These are phyloP conservation scores for Daldinia bambusicola DNA, from an alignment of 495 filamentous ascomycete genomes.

Conservation along the genomic window DNA sequence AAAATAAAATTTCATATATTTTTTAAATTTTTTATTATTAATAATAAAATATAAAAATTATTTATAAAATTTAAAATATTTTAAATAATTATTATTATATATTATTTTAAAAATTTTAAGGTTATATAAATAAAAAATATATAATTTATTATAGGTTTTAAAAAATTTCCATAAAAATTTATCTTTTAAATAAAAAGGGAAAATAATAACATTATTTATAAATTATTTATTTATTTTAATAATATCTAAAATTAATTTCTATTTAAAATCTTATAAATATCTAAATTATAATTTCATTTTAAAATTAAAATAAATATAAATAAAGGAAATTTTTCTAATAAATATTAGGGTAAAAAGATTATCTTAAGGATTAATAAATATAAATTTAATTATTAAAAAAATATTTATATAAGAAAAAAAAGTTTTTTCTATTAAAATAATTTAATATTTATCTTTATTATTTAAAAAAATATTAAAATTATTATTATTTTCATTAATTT, in stretches of 20 bases:
- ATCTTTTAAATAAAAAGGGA: constrained; percentile 5
- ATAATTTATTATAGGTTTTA: no score
- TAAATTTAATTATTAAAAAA: constrained; percentile 2
- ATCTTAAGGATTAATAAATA: neutral
- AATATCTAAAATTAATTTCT: constrained; percentile 2
- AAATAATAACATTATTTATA: neutral
- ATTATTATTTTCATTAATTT: neutral
- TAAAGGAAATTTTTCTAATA: constrained; percentile 2
- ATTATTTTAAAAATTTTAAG: constrained; percentile 12
- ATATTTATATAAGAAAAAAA: neutral
- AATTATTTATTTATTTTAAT: no score
- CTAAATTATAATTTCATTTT: constrained; percentile 5
- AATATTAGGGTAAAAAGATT: neutral
- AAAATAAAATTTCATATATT: constrained; percentile 3
- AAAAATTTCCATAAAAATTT: constrained; percentile 7
- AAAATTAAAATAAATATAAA: constrained; percentile 5
- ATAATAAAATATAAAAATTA: constrained; percentile 4
- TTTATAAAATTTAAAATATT: neutral
- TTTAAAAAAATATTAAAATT: neutral
- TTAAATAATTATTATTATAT: constrained; percentile 1
- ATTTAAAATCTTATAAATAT: constrained; percentile 8
- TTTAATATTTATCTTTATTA: constrained; percentile 13
- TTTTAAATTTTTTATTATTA: neutral
- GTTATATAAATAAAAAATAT: neutral
- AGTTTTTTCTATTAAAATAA: neutral